Evolutionary conservation across 2,329 filamentous ascomycete species (phyloP).

Genomic region (Colletotrichum sansevieriae): DNA sequence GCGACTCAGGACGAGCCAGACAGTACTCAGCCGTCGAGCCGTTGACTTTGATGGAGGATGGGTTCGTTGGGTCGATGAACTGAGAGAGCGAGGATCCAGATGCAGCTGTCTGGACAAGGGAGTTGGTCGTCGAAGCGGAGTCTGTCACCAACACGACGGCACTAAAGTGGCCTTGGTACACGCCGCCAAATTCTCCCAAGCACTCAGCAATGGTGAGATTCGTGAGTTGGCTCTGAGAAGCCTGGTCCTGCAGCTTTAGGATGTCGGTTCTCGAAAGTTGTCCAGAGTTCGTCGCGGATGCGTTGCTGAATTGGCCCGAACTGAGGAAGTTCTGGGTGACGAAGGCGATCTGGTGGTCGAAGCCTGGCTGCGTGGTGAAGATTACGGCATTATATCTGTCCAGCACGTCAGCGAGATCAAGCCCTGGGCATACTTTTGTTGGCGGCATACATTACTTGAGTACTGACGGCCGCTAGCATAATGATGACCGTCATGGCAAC

Average conservation of each 20-base stretch:
- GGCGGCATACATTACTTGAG: slow-evolving; percentile 63
- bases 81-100: slow-evolving; percentile 45
- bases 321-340: slow-evolving; percentile 53
- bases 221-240: slow-evolving; percentile 46
- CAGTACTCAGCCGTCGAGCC: slow-evolving; percentile 39
- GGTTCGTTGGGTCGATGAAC: slow-evolving; percentile 29
- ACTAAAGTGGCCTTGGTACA: slow-evolving; percentile 50
- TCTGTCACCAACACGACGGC: slow-evolving; percentile 53
- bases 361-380: slow-evolving; percentile 55
- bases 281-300: slow-evolving; percentile 51
- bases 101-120: slow-evolving; percentile 51
- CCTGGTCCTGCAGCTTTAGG: slow-evolving; percentile 51
- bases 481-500: slow-evolving; percentile 55
- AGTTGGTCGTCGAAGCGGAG: slow-evolving; percentile 44
- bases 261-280: slow-evolving; percentile 52
- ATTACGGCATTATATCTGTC: slow-evolving; percentile 66
- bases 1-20: slow-evolving; percentile 35
- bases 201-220: slow-evolving; percentile 51
- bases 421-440: neutral
- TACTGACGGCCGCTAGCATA: slow-evolving; percentile 57
- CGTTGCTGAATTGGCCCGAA: slow-evolving; percentile 54
- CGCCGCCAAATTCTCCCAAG: slow-evolving; percentile 48
- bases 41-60: slow-evolving; percentile 43
- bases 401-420: slow-evolving; percentile 41
- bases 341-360: slow-evolving; percentile 51